Base-by-base conservation (phyloP, 768 basidiomycete species). In the Naganishia antarctica region DNA sequence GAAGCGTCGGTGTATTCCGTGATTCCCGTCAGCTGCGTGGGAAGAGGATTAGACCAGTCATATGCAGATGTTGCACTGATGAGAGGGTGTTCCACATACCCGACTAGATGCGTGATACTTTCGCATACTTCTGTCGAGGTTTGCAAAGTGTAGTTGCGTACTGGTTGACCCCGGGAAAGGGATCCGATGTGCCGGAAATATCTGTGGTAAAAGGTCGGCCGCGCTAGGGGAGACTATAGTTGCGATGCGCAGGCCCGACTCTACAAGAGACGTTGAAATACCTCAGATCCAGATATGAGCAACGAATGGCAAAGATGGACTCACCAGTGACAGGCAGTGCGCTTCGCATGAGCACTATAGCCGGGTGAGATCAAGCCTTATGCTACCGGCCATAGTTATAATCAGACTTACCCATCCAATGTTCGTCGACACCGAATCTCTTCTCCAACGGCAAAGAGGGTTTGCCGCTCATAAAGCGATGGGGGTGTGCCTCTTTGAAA, bases 361-460 rank as follows among this genome's bases (percentile, higher is more conserved):
- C 53, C 47, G 1, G 23, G 25, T 48, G 63, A 64, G 31, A 21
- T 21, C 7, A 21, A 43, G 4, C 18, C 11, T 46, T 2, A 18
- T 12, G 25, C 41, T 16, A 6, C 16, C 16, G 37, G 47, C 21
- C 26, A 23, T 11, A 32, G 13, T 0, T 25, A 26, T 0, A 4
- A 15, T 82, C 60, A n/a, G 32, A 57, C 53, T 12, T 57, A 57
- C 53, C 53, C 37, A 88, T 84, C 13, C 85, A 84, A 73, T 94
- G 89, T 75, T 96, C 92, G 62, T 87, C 87, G 31, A 94, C 81
- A 2, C 92, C 92, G 68, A 87, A 85, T 8, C 85, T 76, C 1
- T 80, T 81, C 2, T 86, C 87, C 4, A 87, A 76, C 0, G 92
- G 89, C 16, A 96, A 81, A 25, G 84, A 86, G 2, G 83, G 80